phyloP scores from a whole-genome alignment of 2,329 filamentous ascomycete genomes.

The Lasiodiplodia sp. region DNA sequence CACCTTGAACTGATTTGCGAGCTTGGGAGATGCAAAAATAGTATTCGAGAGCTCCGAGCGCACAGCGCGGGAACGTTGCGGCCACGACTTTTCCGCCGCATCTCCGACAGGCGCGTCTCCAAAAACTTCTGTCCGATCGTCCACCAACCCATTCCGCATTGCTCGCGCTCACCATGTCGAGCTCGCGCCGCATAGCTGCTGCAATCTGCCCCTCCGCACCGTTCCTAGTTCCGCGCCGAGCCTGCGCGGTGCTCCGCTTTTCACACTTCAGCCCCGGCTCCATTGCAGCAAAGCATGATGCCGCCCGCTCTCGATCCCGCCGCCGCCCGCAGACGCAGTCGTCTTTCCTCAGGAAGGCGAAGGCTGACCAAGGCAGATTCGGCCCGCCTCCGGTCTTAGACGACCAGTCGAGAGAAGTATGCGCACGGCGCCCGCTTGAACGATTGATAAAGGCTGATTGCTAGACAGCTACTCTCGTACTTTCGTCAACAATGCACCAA shows the following conservation, averaged over 20 bases:
- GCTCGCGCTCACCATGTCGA: slow-evolving; percentile 7
- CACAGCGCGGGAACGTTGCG: not conserved
- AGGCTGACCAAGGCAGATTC: not conserved
- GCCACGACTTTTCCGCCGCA: not conserved
- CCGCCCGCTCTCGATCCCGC: slow-evolving; percentile 6
- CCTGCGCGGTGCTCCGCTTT: slow-evolving; percentile 4
- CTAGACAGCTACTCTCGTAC: slow-evolving; percentile 1
- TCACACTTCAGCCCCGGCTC: not conserved
- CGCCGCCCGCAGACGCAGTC: slow-evolving; percentile 15
- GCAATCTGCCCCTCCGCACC: slow-evolving; percentile 45
- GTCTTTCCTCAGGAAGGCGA: slow-evolving; percentile 3
- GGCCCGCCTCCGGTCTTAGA: not conserved
- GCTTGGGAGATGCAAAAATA: not conserved
- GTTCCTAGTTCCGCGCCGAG: slow-evolving; percentile 41
- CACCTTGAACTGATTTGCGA: not conserved
- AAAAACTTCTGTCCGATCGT: slow-evolving; percentile 8
- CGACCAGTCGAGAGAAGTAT: slow-evolving; percentile 11
- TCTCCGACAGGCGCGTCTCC: slow-evolving; percentile 7
- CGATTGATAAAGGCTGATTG: not conserved
- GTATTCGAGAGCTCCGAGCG: not conserved
- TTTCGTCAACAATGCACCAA: not conserved
- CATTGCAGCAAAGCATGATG: slow-evolving; percentile 20
- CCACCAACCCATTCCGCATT: not conserved
- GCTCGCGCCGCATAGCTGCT: slow-evolving; percentile 35
- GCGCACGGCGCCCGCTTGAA: not conserved